These are phyloP conservation scores for Dryadomyces sulphureus DNA, from an alignment of 2,329 filamentous ascomycete genomes.

Conservation along the genomic window DNA sequence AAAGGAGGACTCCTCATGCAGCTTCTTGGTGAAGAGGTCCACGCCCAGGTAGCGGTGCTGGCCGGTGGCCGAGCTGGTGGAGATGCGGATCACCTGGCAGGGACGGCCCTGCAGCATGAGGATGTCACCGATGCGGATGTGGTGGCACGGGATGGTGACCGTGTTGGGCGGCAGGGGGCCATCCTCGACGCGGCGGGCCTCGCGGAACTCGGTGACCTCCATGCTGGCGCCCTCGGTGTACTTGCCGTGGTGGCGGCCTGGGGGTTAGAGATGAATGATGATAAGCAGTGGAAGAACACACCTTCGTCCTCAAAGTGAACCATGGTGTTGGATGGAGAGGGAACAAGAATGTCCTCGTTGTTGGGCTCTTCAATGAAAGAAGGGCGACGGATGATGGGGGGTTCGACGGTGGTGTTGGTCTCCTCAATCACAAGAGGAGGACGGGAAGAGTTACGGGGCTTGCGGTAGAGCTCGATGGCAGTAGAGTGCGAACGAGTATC, in stretches of 20 bases:
- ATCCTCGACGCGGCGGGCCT: constrained; percentile 21
- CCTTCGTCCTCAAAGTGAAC: constrained; percentile 51
- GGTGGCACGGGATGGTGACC: constrained; percentile 97
- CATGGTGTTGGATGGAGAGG: constrained; percentile 39
- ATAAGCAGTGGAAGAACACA: constrained; percentile 22
- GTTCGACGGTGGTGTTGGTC: constrained; percentile 38
- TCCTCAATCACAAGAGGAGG: constrained; percentile 37
- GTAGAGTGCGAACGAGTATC: constrained; percentile 19
- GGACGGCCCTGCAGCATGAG: constrained; percentile 97
- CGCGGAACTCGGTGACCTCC: constrained; percentile 32
- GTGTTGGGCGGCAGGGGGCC: constrained; percentile 48
- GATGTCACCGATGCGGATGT: constrained; percentile 97
- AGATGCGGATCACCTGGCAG: constrained; percentile 99
- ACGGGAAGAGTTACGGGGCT: constrained; percentile 17
- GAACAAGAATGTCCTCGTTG: constrained; percentile 50
- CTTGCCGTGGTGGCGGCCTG: constrained; percentile 47
- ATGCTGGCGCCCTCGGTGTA: constrained; percentile 39
- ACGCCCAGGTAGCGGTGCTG: constrained; percentile 99
- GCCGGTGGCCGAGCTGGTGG: constrained; percentile 90
- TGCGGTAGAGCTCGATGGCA: constrained; percentile 20
- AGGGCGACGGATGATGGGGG: constrained; percentile 17
- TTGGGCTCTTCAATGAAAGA: constrained; percentile 43
- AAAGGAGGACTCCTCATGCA: constrained; percentile 97
- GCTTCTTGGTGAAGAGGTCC: constrained; percentile 98
- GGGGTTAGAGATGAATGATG: background rate